phyloP scores from a whole-genome alignment of 371 early-diverging fungal species.

The Dinochytrium kinnereticum region DNA sequence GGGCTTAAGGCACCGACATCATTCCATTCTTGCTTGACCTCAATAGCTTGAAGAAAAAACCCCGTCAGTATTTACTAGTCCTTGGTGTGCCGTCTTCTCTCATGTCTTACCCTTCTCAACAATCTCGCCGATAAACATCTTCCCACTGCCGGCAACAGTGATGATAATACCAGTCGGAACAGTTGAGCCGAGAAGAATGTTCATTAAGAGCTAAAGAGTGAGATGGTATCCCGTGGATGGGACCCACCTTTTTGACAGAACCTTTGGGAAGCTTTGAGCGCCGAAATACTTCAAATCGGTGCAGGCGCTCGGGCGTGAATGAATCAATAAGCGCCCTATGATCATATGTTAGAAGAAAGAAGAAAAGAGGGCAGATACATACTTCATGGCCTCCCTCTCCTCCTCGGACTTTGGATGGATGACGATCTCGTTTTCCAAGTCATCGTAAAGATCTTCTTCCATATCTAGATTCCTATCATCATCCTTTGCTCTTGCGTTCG shows the following conservation, averaged over 20 bases:
- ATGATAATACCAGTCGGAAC: conserved; percentile 64
- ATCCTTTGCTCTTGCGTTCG: neutral
- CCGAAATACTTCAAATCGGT: conserved; percentile 90
- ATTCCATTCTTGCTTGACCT: conserved; percentile 74
- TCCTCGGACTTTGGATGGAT: conserved; percentile 27
- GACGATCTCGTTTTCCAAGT: conserved; percentile 20
- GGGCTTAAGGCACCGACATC: conserved; percentile 70
- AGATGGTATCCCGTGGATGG: too few relatives aligned
- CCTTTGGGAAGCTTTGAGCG: conserved; percentile 84
- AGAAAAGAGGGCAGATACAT: neutral
- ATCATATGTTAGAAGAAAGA: neutral
- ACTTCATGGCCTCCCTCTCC: conserved; percentile 33
- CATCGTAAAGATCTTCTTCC: conserved; percentile 31
- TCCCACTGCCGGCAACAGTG: conserved; percentile 92
- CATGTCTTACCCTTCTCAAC: conserved; percentile 75
- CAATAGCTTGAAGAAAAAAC: conserved; percentile 54
- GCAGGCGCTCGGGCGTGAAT: conserved; percentile 81
- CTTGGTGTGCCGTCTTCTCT: neutral
- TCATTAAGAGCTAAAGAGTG: conserved; percentile 20
- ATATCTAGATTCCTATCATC: conserved; percentile 1
- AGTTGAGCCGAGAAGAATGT: conserved; percentile 27
- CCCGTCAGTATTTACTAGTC: neutral
- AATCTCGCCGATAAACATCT: conserved; percentile 96
- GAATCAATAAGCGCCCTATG: conserved; percentile 73
- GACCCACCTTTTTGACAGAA: conserved; percentile 77